Base-by-base conservation (phyloP, 108 stramenopile genomes). In the Cyclotella cryptica region DNA sequence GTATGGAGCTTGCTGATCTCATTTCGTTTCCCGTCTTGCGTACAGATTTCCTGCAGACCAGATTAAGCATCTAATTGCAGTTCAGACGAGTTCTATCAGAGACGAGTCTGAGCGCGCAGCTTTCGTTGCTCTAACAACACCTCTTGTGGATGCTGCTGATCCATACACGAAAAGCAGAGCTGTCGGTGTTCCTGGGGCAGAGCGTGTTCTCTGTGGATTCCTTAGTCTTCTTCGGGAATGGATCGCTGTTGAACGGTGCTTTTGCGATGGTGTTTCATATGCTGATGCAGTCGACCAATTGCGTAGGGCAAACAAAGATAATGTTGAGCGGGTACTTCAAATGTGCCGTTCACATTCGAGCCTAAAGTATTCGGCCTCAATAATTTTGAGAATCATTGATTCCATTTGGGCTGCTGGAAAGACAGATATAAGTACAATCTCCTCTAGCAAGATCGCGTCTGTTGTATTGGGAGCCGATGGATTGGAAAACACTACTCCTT, bases 211-310 rank as follows among this genome's bases (percentile, higher is more conserved):
- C 39, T 70, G 61, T 45, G 75, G 77, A 42, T 90, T 96, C 61
- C 78, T 93, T 42, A 73, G 77, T 11, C 87, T 96, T 65, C 83
- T 98, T 29, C 77, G 93, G 24, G 72, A 86, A 35, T 98, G 92
- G 92, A 89, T 92, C 35, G 62, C 89, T 12, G 89, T 95, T 41
- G 95, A 97, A 74, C 81, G 94, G 24, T 92, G 92, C 87, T 96
- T 98, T 73, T 89, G 89, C 75, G 94, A 91, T 60, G 90, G 88
- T 14, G 85, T 83, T 41, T 90, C 93, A 0, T 97, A 96, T 66
- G 93, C 97, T 18, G 96, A 96, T 84, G 92, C 93, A 30, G 83
- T 98, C 9, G 89, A 96, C 42, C 92, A 92, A 65, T 78, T 98
- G 24, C 92, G 98, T 41, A 90, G 88, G 69, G 77, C 90, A 28